Evolutionary conservation across 176 grass and related monocot species (phyloP).

Genomic region (Bonia amplexicaulis): DNA sequence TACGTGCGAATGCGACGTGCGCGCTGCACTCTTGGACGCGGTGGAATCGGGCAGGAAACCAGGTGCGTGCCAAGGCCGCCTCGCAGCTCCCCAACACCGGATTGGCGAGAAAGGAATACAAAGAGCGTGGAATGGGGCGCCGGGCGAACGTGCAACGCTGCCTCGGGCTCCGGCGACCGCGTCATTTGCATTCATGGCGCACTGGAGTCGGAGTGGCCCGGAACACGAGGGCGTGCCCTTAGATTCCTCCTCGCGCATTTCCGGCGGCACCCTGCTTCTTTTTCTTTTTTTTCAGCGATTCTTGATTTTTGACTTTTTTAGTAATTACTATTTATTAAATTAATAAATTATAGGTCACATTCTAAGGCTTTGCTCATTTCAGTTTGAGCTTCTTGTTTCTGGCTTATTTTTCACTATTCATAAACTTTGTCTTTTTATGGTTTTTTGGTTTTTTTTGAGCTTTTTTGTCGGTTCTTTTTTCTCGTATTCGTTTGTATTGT

Average conservation of each 20-base stretch:
- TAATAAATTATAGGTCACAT: too few relatives aligned
- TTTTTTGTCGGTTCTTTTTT: too few relatives aligned
- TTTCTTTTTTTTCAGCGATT: too few relatives aligned
- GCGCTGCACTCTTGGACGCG: neutral
- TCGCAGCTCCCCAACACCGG: neutral
- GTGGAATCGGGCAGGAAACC: neutral
- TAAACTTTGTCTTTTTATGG: too few relatives aligned
- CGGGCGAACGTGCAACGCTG: constrained; percentile 24
- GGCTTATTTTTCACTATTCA: too few relatives aligned
- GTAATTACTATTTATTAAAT: too few relatives aligned
- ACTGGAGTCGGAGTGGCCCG: neutral
- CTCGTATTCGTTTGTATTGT: too few relatives aligned
- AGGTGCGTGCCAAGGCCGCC: neutral
- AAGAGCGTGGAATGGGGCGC: neutral
- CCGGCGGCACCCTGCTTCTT: neutral
- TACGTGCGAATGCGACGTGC: neutral
- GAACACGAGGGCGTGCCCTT: constrained; percentile 35
- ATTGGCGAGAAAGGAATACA: neutral
- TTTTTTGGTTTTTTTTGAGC: too few relatives aligned
- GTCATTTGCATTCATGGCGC: constrained; percentile 16
- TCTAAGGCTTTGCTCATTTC: too few relatives aligned
- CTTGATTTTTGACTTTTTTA: too few relatives aligned
- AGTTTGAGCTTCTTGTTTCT: too few relatives aligned
- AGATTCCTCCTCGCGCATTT: neutral
- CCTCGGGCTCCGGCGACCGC: constrained; percentile 27